Conservation (phyloP, 2,329 filamentous ascomycete species). For the Nemania sp. region DNA sequence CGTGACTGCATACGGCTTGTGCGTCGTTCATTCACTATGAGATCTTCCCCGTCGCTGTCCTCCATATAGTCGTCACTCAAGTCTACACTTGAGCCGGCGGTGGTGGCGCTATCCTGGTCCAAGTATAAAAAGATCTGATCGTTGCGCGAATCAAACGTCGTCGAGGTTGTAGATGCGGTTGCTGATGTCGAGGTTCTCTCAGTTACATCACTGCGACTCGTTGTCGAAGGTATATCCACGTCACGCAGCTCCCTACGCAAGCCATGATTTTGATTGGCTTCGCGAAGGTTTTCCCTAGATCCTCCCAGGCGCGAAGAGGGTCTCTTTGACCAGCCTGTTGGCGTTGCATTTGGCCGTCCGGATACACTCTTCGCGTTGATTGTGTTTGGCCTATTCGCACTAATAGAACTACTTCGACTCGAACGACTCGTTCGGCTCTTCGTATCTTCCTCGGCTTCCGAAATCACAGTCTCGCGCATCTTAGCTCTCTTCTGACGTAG, state of each 20-base stretch:
- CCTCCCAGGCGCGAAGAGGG: constrained; percentile 18
- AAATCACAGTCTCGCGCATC: constrained; percentile 63
- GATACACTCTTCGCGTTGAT: neutral
- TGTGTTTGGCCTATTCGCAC: constrained; percentile 20
- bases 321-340: constrained; percentile 25
- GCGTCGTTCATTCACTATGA: constrained; percentile 41
- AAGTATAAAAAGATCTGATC: constrained; percentile 52
- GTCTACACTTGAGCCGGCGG: constrained; percentile 50
- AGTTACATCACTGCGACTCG: constrained; percentile 29
- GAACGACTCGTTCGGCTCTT: constrained; percentile 33
- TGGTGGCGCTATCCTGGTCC: constrained; percentile 46
- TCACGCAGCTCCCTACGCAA: constrained; percentile 13
- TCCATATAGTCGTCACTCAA: constrained; percentile 49
- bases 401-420: constrained; percentile 22
- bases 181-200: constrained; percentile 34
- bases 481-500: constrained; percentile 67
- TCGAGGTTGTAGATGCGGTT: constrained; percentile 32
- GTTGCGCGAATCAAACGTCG: constrained; percentile 42
- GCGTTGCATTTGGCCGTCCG: neutral
- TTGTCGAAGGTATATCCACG: constrained; percentile 27
- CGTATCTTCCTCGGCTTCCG: constrained; percentile 57
- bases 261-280: constrained; percentile 4
- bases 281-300: constrained; percentile 24
- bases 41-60: constrained; percentile 41
- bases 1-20: constrained; percentile 41